Evolutionary conservation across 1,284 basidiomycete genomes (phyloP).

Genomic region (Leccinum idahoense): DNA sequence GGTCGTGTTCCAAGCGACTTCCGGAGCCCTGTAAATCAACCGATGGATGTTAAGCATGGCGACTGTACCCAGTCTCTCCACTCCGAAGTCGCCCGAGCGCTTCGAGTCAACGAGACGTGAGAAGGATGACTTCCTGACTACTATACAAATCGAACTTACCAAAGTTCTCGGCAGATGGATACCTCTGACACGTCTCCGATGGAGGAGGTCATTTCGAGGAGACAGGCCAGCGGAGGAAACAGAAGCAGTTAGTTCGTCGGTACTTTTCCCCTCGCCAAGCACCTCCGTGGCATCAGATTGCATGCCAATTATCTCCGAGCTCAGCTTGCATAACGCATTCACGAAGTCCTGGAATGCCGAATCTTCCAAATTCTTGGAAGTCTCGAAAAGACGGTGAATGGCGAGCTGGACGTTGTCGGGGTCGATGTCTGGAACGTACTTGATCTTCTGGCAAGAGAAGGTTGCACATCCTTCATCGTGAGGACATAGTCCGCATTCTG

Average conservation of each 20-base stretch:
- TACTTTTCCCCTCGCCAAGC: slow-evolving; percentile 34
- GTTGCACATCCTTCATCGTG: slow-evolving; percentile 46
- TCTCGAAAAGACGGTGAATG: slow-evolving; percentile 80
- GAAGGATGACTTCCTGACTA: not conserved
- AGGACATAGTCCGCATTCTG: slow-evolving; percentile 93
- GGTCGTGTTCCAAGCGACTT: slow-evolving; percentile 82
- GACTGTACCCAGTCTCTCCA: slow-evolving; percentile 79
- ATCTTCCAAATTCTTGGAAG: slow-evolving; percentile 80
- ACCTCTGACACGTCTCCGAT: slow-evolving; percentile 77
- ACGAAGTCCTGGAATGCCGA: slow-evolving; percentile 79
- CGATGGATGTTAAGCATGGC: slow-evolving; percentile 80
- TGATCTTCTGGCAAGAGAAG: slow-evolving; percentile 28
- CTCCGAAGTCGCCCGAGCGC: slow-evolving; percentile 81
- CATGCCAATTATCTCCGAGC: slow-evolving; percentile 86
- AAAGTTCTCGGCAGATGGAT: slow-evolving; percentile 75
- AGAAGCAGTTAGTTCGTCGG: slow-evolving; percentile 35
- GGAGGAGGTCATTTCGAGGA: slow-evolving; percentile 41
- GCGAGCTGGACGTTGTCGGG: slow-evolving; percentile 65
- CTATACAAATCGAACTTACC: slow-evolving; percentile 39
- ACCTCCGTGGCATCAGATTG: slow-evolving; percentile 44
- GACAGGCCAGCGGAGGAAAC: slow-evolving; percentile 34
- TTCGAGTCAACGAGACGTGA: slow-evolving; percentile 24
- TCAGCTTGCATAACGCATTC: slow-evolving; percentile 77
- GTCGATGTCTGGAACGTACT: slow-evolving; percentile 64
- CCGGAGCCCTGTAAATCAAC: slow-evolving; percentile 73